Evolutionary conservation across 2,329 filamentous ascomycete species (phyloP).

Genomic region (Penicillium sp.): DNA sequence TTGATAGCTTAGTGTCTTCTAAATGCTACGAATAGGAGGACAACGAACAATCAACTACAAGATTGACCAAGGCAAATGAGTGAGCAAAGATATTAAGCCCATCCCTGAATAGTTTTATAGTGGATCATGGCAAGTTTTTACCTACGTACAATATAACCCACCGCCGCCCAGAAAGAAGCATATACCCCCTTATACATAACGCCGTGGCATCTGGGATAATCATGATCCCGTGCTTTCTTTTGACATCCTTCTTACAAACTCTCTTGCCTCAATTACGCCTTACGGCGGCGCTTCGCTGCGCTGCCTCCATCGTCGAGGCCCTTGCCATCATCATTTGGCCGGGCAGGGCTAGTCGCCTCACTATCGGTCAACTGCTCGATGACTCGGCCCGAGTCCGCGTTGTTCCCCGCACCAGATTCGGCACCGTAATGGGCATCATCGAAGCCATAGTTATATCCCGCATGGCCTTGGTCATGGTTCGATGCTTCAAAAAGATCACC

Average conservation of each 20-base stretch:
- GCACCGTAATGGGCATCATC: conserved; percentile 27
- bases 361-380: conserved; percentile 47
- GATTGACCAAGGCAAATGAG: neutral
- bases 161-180: neutral
- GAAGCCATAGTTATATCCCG: conserved; percentile 36
- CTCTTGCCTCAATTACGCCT: conserved; percentile 21
- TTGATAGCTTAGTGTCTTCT: neutral
- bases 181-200: conserved; percentile 1
- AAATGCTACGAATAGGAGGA: neutral
- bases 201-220: neutral
- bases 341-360: conserved; percentile 43
- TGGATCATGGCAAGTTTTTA: conserved; percentile 2
- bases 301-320: conserved; percentile 24
- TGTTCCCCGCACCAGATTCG: conserved; percentile 14
- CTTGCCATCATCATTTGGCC: conserved; percentile 31
- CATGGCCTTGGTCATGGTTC: conserved; percentile 21
- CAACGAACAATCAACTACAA: neutral
- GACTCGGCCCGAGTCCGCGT: conserved; percentile 33
- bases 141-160: neutral
- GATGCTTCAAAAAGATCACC: conserved; percentile 33
- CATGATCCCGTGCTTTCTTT: neutral
- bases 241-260: neutral
- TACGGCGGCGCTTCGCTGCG: conserved; percentile 32
- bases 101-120: neutral
- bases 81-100: conserved; percentile 1